A percentile compares a stretch with the other conserved stretches of the same genome.
phyloP scores from a whole-genome alignment of 306 rosid genomes.

The Quillaja saponaria region DNA sequence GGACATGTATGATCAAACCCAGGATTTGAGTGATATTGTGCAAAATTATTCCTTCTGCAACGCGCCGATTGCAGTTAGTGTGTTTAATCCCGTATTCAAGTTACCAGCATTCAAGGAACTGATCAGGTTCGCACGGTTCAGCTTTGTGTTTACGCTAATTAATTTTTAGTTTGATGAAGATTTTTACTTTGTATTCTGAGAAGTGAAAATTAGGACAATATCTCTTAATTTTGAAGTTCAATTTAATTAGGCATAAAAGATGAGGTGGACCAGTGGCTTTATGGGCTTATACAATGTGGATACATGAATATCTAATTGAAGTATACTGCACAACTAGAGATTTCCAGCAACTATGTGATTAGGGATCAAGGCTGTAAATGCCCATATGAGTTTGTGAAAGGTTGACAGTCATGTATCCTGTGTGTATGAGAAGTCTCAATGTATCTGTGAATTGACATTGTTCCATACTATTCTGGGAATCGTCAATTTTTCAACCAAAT shows the following conservation, averaged over 20 bases:
- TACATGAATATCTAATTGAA: conserved; percentile 7
- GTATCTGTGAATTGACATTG: too few species aligned
- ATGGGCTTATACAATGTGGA: conserved; percentile 15
- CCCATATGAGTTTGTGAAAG: background rate
- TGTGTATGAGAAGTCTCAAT: too few species aligned
- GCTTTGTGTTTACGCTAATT: conserved; percentile 26
- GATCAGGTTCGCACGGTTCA: conserved; percentile 77
- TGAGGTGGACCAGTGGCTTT: background rate
- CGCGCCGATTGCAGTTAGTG: conserved; percentile 67
- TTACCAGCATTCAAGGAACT: conserved; percentile 87
- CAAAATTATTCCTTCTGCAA: conserved; percentile 40
- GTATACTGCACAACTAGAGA: background rate
- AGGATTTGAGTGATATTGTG: conserved; percentile 44
- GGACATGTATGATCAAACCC: conserved; percentile 23
- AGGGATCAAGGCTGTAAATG: background rate
- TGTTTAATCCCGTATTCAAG: conserved; percentile 60
- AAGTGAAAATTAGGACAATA: conserved; percentile 1
- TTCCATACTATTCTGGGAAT: background rate
- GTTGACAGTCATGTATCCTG: too few species aligned
- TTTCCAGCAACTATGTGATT: background rate
- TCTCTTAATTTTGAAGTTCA: background rate
- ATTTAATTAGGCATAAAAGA: conserved; percentile 15
- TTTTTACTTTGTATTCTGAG: conserved; percentile 13
- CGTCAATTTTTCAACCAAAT: background rate
- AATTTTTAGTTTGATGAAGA: background rate